Percentiles rank a stretch among this genome's conserved stretches.
phyloP scores from a whole-genome alignment of 768 basidiomycete species.

The Mycena galopus region DNA sequence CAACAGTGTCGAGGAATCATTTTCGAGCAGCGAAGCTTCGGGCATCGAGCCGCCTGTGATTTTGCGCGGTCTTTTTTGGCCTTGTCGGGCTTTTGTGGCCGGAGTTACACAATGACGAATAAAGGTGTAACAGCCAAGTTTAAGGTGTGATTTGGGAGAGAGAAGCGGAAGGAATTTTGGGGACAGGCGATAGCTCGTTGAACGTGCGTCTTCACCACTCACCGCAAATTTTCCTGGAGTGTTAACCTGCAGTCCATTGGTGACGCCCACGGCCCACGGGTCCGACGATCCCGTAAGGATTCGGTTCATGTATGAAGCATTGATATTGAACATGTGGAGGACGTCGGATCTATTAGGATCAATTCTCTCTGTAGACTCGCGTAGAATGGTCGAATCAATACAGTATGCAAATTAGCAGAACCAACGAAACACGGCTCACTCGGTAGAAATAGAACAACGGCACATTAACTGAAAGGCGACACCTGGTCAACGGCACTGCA shows the following conservation, averaged over 20 bases:
- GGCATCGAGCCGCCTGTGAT: conserved; percentile 15
- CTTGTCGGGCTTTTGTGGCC: conserved; percentile 21
- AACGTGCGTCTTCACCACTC: background rate
- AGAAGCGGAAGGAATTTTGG: conserved; percentile 13
- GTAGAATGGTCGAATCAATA: background rate
- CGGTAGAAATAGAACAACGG: conserved; percentile 5
- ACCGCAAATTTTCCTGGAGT: conserved; percentile 1
- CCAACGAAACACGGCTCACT: conserved; percentile 11
- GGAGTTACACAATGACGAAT: conserved; percentile 9
- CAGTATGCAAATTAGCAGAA: conserved; percentile 2
- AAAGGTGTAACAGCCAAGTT: conserved; percentile 3
- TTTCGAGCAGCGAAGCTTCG: background rate
- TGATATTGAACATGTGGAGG: conserved; percentile 16
- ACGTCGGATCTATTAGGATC: background rate
- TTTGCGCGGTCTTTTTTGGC: conserved; percentile 15
- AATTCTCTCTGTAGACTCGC: background rate
- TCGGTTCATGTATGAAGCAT: conserved; percentile 12
- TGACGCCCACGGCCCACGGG: conserved; percentile 5
- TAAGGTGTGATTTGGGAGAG: conserved; percentile 10
- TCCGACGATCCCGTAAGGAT: conserved; percentile 7
- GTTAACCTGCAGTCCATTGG: conserved; percentile 11
- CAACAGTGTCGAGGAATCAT: conserved; percentile 13
- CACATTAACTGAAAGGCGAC: conserved; percentile 5
- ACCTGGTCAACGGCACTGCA: background rate
- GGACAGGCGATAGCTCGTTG: conserved; percentile 4